Evolutionary conservation across 495 filamentous ascomycete species (phyloP).

Genomic region (Articulospora tetracladia): DNA sequence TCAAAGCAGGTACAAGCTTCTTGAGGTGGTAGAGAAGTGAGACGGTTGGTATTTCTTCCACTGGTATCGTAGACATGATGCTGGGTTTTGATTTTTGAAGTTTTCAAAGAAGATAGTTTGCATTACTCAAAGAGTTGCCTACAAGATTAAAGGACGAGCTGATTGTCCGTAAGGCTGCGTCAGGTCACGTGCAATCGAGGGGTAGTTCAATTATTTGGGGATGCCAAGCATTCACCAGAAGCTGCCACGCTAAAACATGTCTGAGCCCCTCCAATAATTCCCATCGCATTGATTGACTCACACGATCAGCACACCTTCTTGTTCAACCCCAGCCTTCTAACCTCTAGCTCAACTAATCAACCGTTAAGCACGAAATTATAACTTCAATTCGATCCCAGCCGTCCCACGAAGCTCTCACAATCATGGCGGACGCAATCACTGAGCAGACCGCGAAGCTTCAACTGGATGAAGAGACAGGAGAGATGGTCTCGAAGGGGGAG

Average conservation of each 20-base stretch:
- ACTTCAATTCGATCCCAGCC: background rate
- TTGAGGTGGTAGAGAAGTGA: slow-evolving; percentile 54
- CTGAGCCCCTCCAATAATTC: background rate
- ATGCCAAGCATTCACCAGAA: background rate
- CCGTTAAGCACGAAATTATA: background rate
- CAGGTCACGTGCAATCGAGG: background rate
- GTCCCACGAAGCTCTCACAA: background rate
- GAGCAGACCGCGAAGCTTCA: slow-evolving; percentile 53
- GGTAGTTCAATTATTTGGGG: background rate
- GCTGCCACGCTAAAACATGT: background rate
- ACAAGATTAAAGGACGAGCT: background rate
- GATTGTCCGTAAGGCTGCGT: background rate
- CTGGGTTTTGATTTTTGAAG: slow-evolving; percentile 15
- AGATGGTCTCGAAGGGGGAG: slow-evolving; percentile 63
- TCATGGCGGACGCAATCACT: slow-evolving; percentile 53
- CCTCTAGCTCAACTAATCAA: too few relatives aligned
- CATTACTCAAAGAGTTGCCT: background rate
- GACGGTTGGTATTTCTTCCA: slow-evolving; percentile 60
- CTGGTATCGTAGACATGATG: slow-evolving; percentile 21
- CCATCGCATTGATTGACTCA: slow-evolving; percentile 1
- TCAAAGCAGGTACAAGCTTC: slow-evolving; percentile 30
- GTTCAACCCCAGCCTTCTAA: too few relatives aligned
- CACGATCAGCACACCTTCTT: background rate
- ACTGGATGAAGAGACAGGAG: slow-evolving; percentile 62
- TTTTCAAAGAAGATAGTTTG: background rate